These are phyloP conservation scores for Mallotus repandus DNA, from an alignment of 441 rosid genomes.

Conservation along the genomic window DNA sequence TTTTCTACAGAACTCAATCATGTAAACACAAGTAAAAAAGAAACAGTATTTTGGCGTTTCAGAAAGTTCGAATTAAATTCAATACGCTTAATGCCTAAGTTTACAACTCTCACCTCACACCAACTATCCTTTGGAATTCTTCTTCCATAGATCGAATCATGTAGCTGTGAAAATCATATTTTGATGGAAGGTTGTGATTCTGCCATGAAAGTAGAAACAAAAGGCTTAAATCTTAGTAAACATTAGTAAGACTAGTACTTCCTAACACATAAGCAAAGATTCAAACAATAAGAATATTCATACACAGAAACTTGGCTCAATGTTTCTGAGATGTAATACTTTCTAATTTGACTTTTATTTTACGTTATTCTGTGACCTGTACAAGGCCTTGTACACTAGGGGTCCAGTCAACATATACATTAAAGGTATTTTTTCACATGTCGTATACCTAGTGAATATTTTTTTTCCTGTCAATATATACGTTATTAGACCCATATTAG, in stretches of 20 bases:
- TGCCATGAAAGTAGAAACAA: slow-evolving; percentile 33
- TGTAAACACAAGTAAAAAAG: background rate
- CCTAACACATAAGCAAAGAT: background rate
- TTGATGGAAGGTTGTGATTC: slow-evolving; percentile 75
- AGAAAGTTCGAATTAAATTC: background rate
- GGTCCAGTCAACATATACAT: too few relatives aligned
- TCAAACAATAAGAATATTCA: background rate
- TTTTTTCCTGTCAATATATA: background rate
- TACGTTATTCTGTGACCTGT: background rate
- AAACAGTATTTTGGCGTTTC: background rate
- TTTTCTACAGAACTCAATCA: slow-evolving; percentile 12
- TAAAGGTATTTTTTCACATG: too few relatives aligned
- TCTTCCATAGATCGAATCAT: slow-evolving; percentile 98
- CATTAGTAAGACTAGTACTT: background rate
- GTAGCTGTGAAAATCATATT: slow-evolving; percentile 87
- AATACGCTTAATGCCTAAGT: slow-evolving; percentile 2
- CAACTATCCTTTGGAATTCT: slow-evolving; percentile 87
- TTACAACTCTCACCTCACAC: slow-evolving; percentile 54
- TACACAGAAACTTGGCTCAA: background rate
- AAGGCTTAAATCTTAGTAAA: slow-evolving; percentile 11
- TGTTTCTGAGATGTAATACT: background rate
- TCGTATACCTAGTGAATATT: too few relatives aligned
- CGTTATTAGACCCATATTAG: background rate
- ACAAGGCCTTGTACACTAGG: too few relatives aligned
- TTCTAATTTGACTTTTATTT: background rate